Conservation (phyloP, 2,329 filamentous ascomycete species). For the Knoxdaviesia capensis region DNA sequence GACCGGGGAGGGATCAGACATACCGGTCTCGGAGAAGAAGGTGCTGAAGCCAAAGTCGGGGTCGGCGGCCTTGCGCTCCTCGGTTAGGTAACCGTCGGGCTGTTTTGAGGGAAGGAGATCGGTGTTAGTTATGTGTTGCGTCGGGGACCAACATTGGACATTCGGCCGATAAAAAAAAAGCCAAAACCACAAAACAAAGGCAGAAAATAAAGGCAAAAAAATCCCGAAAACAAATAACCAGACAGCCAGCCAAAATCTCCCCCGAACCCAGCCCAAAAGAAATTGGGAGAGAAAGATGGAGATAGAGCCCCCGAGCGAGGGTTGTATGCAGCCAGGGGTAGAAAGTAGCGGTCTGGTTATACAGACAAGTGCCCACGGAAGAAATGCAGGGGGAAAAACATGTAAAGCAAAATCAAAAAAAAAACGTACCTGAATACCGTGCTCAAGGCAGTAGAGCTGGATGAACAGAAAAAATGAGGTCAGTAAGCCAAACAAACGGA, state of each 20-base stretch:
- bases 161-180: background rate
- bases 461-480: conserved; percentile 4
- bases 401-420: conserved; percentile 1
- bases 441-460: conserved; percentile 98
- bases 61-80: conserved; percentile 85
- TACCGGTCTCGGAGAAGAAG: conserved; percentile 99
- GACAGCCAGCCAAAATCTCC: too few species aligned
- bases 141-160: background rate
- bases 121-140: background rate
- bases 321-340: background rate
- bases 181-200: background rate
- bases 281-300: background rate
- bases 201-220: too few species aligned
- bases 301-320: background rate
- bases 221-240: too few species aligned
- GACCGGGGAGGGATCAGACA: conserved; percentile 4
- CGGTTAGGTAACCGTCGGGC: conserved; percentile 97
- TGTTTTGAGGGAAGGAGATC: conserved; percentile 15
- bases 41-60: conserved; percentile 98
- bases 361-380: background rate
- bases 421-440: conserved; percentile 81
- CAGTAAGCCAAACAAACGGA: conserved; percentile 4
- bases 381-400: background rate
- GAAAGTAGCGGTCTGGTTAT: background rate
- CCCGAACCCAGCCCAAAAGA: too few species aligned